Evolutionary conservation across 768 basidiomycete genomes (phyloP).

Genomic region (Chalciporus pseudorubinellus): DNA sequence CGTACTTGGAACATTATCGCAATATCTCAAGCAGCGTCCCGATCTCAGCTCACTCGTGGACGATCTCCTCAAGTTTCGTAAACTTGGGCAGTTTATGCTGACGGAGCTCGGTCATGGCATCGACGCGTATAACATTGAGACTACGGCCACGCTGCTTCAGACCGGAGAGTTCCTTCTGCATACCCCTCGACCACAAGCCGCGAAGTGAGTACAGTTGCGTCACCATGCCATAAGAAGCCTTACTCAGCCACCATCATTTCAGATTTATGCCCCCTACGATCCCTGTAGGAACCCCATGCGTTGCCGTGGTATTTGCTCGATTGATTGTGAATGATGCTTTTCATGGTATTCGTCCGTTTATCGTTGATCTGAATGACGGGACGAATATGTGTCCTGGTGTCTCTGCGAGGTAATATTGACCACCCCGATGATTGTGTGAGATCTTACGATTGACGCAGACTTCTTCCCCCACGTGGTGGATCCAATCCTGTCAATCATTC

Average conservation of each 20-base stretch:
- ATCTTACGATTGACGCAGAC: neutral
- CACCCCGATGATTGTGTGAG: too few species aligned
- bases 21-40: conserved; percentile 47
- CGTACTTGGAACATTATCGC: conserved; percentile 52
- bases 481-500: conserved; percentile 56
- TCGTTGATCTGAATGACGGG: conserved; percentile 49
- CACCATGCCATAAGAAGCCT: neutral
- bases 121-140: conserved; percentile 61
- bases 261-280: conserved; percentile 64
- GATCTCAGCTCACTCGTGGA: conserved; percentile 50
- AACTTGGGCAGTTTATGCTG: conserved; percentile 51
- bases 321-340: conserved; percentile 51
- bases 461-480: conserved; percentile 40
- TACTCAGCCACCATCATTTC: neutral
- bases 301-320: conserved; percentile 56
- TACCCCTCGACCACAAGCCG: conserved; percentile 55
- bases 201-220: conserved; percentile 45
- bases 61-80: conserved; percentile 50
- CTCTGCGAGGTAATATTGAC: neutral
- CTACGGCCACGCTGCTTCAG: conserved; percentile 50
- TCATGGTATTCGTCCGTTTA: conserved; percentile 50
- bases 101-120: conserved; percentile 59
- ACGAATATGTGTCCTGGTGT: neutral
- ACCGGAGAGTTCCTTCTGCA: conserved; percentile 49
- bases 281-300: conserved; percentile 49